Percentiles rank a stretch among this genome's conserved stretches.
These are phyloP conservation scores for Dimargaris cristalligena DNA, from an alignment of 192 early-diverging fungal genomes.

Conservation along the genomic window DNA sequence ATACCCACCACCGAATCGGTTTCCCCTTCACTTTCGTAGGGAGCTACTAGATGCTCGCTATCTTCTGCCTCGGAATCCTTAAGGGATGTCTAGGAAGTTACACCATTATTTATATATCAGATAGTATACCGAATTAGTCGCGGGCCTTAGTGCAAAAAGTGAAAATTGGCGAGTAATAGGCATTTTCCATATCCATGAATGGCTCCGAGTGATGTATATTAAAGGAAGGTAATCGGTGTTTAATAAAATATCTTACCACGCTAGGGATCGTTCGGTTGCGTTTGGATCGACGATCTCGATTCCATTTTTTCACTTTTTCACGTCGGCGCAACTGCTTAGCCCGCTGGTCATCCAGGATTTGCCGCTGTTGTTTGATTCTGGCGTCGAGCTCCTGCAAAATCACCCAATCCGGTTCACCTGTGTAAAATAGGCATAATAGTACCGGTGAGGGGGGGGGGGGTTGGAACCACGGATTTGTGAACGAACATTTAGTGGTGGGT, in stretches of 20 bases:
- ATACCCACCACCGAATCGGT: slow-evolving; percentile 4
- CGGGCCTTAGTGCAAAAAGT: not conserved
- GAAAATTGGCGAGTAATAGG: not conserved
- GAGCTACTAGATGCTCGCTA: slow-evolving; percentile 36
- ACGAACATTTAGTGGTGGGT: too few relatives aligned
- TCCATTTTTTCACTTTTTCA: slow-evolving; percentile 14
- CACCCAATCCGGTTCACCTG: slow-evolving; percentile 32
- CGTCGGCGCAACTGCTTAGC: slow-evolving; percentile 17
- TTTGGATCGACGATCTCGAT: not conserved
- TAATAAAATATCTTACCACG: too few relatives aligned
- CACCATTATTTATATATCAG: not conserved
- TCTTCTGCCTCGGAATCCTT: slow-evolving; percentile 9
- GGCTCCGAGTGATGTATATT: too few relatives aligned
- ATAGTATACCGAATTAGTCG: not conserved
- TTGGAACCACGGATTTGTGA: too few relatives aligned
- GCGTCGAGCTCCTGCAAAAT: slow-evolving; percentile 13
- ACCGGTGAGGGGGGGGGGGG: too few relatives aligned
- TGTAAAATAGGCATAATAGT: too few relatives aligned
- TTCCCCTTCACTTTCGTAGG: slow-evolving; percentile 45
- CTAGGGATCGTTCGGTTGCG: not conserved
- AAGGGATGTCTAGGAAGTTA: not conserved
- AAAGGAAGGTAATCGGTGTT: too few relatives aligned
- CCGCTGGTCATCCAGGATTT: not conserved
- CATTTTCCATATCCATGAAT: not conserved
- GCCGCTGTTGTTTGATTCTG: slow-evolving; percentile 9